Evolutionary conservation across 2,329 filamentous ascomycete genomes (phyloP).

Genomic region (Zymoseptoria ardabiliae): DNA sequence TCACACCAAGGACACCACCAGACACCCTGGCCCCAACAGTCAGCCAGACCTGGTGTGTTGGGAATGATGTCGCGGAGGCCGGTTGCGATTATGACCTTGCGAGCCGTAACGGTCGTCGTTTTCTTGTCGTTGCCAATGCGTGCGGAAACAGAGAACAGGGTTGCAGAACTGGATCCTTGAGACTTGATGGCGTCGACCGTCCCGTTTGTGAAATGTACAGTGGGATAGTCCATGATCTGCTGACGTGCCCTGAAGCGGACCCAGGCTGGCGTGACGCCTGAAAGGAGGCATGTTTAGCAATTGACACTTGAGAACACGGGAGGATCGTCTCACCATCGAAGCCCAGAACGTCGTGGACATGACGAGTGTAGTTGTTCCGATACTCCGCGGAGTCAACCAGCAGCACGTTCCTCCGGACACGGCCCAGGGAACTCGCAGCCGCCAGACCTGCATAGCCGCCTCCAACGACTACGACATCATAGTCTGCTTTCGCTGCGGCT

Average conservation of each 20-base stretch:
- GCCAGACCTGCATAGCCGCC: constrained; percentile 19
- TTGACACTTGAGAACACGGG: not conserved
- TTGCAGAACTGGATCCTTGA: constrained; percentile 3
- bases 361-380: constrained; percentile 19
- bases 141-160: constrained; percentile 5
- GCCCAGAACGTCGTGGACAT: constrained; percentile 16
- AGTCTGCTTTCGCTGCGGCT: constrained; percentile 5
- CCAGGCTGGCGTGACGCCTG: constrained; percentile 14
- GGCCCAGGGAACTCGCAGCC: constrained; percentile 17
- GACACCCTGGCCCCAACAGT: constrained; percentile 21
- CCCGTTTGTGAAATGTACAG: constrained; percentile 8
- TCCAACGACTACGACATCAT: constrained; percentile 12
- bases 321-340: constrained; percentile 11
- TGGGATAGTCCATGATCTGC: constrained; percentile 17
- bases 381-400: constrained; percentile 18
- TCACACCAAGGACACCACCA: constrained; percentile 23
- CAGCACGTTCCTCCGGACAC: constrained; percentile 17
- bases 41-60: constrained; percentile 15
- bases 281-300: not conserved
- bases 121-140: constrained; percentile 6
- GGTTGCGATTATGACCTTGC: constrained; percentile 18
- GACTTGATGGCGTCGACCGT: constrained; percentile 7
- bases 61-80: constrained; percentile 18
- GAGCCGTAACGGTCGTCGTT: constrained; percentile 9
- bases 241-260: constrained; percentile 14